phyloP scores from a whole-genome alignment of 2,329 filamentous ascomycete genomes.

The Colletotrichum simmondsii region DNA sequence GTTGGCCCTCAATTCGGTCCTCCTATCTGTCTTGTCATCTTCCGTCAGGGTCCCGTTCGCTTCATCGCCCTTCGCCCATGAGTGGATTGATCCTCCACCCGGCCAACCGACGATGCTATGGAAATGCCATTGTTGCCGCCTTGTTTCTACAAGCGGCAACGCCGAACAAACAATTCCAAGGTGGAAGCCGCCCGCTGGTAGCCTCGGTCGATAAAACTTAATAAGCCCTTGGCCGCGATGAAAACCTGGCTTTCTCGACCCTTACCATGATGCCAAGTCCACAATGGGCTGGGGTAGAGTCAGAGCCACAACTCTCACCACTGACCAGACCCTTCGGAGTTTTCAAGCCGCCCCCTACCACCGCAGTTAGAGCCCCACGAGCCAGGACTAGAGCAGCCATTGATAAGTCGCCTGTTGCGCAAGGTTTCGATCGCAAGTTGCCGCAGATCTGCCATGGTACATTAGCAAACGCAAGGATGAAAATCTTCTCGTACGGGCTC shows the following conservation, averaged over 20 bases:
- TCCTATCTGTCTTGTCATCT: neutral
- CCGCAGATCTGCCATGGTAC: constrained; percentile 32
- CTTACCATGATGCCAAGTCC: constrained; percentile 25
- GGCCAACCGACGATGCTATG: constrained; percentile 3
- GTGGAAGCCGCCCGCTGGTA: constrained; percentile 11
- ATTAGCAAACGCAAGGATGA: constrained; percentile 33
- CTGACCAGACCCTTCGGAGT: constrained; percentile 33
- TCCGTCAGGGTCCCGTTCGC: constrained; percentile 18
- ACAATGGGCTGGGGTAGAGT: constrained; percentile 26
- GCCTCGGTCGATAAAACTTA: constrained; percentile 26
- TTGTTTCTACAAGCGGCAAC: constrained; percentile 24
- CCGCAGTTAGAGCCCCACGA: constrained; percentile 30
- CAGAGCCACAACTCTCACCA: constrained; percentile 30
- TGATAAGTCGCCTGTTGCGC: constrained; percentile 14
- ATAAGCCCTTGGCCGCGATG: constrained; percentile 10
- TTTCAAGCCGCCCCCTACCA: constrained; percentile 32
- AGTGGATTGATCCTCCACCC: constrained; percentile 19
- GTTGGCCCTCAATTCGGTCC: constrained; percentile 10
- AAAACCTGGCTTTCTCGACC: constrained; percentile 22
- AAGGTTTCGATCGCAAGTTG: constrained; percentile 33
- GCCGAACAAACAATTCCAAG: constrained; percentile 18
- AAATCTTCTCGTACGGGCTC: constrained; percentile 34
- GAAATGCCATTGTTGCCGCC: constrained; percentile 22
- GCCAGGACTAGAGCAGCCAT: constrained; percentile 17
- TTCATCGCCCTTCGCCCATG: constrained; percentile 3